A percentile compares a stretch with the other conserved stretches of the same genome.
Evolutionary conservation across 352 stramenopile species (phyloP).

Genomic region (Phytophthora pisi): DNA sequence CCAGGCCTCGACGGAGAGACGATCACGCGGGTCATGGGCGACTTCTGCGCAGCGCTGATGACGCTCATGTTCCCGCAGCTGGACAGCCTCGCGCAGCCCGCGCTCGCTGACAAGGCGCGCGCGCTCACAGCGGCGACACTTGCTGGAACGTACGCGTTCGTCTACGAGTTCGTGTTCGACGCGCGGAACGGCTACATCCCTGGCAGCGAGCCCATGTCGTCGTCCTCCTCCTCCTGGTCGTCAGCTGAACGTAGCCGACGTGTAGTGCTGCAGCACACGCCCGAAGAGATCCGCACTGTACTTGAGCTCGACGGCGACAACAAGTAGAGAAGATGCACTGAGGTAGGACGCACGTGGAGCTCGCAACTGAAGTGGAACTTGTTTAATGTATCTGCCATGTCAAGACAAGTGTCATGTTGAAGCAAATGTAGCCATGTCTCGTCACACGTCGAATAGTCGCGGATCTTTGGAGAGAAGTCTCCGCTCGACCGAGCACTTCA

Average conservation of each 20-base stretch:
- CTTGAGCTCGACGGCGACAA: conserved; percentile 62
- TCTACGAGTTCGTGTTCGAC: conserved; percentile 69
- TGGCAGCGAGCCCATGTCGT: conserved; percentile 24
- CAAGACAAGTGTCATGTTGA: conserved; percentile 9
- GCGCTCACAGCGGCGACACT: conserved; percentile 43
- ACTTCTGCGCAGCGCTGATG: conserved; percentile 55
- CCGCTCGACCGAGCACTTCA: not conserved
- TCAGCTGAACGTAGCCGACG: conserved; percentile 19
- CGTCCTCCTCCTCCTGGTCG: conserved; percentile 13
- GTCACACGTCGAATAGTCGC: conserved; percentile 22
- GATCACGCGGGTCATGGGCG: conserved; percentile 58
- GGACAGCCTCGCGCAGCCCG: conserved; percentile 58
- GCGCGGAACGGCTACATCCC: conserved; percentile 46
- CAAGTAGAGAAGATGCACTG: conserved; percentile 11
- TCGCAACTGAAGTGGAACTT: not conserved
- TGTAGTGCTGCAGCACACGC: conserved; percentile 59
- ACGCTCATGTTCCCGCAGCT: conserved; percentile 58
- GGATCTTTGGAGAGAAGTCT: conserved; percentile 19
- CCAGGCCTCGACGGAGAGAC: conserved; percentile 51
- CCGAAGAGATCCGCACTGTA: conserved; percentile 64
- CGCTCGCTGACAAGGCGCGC: conserved; percentile 50
- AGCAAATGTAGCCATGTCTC: conserved; percentile 12
- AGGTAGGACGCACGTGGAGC: conserved; percentile 1
- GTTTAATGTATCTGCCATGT: conserved; percentile 1
- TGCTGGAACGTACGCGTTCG: conserved; percentile 50